A percentile compares a stretch with the other conserved stretches of the same genome.
Evolutionary conservation across 345 rosid genomes (phyloP).

Genomic region (Anastatica hierochuntica): DNA sequence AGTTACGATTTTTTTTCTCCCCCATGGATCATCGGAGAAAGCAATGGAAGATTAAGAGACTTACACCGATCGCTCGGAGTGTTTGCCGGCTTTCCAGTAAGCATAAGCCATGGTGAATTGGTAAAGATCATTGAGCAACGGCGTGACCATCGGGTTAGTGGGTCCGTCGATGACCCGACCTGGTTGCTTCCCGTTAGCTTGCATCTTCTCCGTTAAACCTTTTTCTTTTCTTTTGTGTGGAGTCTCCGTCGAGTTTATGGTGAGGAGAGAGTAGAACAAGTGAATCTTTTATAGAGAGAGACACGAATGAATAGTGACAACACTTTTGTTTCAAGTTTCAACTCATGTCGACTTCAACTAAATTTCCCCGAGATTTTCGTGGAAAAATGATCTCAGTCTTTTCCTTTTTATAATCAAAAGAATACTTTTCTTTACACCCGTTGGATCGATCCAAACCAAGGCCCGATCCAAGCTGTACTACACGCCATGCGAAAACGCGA

Average conservation of each 20-base stretch:
- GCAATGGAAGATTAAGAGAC: not conserved
- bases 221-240: not conserved
- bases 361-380: not conserved
- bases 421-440: no score
- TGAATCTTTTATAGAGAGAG: not conserved
- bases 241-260: not conserved
- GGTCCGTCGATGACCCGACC: constrained; percentile 47
- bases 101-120: constrained; percentile 97
- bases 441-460: no score
- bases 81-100: constrained; percentile 89
- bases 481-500: no score
- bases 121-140: constrained; percentile 89
- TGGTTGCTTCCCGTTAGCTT: constrained; percentile 20
- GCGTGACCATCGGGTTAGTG: constrained; percentile 91
- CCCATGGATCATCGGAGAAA: not conserved
- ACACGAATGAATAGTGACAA: not conserved
- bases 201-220: constrained; percentile 2
- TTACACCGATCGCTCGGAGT: constrained; percentile 68
- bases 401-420: no score
- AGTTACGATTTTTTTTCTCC: not conserved
- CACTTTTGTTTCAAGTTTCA: not conserved
- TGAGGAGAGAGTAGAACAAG: not conserved
- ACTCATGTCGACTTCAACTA: constrained; percentile 3
- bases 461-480: no score
- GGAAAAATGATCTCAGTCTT: no score